Evolutionary conservation across 2,329 filamentous ascomycete species (phyloP), one percentile per base, ranked within the genome.

Genomic region (Dactylellina sp.): DNA sequence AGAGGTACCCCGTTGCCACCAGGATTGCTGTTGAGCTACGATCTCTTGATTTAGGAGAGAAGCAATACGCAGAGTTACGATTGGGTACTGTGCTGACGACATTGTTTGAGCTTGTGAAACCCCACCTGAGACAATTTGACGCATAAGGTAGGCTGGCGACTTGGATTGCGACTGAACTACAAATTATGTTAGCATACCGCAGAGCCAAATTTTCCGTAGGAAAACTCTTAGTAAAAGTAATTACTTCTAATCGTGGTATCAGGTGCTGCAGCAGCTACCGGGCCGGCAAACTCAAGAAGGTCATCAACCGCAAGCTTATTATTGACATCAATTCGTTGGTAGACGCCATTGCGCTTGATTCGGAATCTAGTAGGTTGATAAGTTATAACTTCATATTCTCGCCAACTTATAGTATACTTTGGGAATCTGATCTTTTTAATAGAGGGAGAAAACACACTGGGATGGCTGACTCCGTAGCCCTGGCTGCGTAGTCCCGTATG

Each of bases 251-350:
- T 37, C 4, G 39, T 57, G 16, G 44, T 55, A 25, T 72, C 68
- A 6, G 6, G 32, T 1, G 16, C 25, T 2, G 22, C 11, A 2
- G 42, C 24, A 28, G n/a, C 7, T 11, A 37, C 18, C 7, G 70
- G 70, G 9, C 70, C 46, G 18, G 22, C 61, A 25, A 66, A 74
- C 40, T 74, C 70, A 7, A 74, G 49, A n/a, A 44, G 39, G 24
- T 74, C 70, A n/a, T 49, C 55, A 7, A 49, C 40, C 18, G 37
- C 28, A 1, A 66, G 12, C 11, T 46, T 39, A n/a, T 61, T 66
- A 7, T 62, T 74, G 16, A 16, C 49, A 28, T 74, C 56, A 12
- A 74, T 65, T 1, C 16, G 14, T 25, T 74, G 60, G 18, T 74
- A 74, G 6, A 20, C 49, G 2, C 55, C 61, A 7, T 44, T 50